Base-by-base conservation (phyloP, 2,329 filamentous ascomycete species). In the Scorias spongiosa region DNA sequence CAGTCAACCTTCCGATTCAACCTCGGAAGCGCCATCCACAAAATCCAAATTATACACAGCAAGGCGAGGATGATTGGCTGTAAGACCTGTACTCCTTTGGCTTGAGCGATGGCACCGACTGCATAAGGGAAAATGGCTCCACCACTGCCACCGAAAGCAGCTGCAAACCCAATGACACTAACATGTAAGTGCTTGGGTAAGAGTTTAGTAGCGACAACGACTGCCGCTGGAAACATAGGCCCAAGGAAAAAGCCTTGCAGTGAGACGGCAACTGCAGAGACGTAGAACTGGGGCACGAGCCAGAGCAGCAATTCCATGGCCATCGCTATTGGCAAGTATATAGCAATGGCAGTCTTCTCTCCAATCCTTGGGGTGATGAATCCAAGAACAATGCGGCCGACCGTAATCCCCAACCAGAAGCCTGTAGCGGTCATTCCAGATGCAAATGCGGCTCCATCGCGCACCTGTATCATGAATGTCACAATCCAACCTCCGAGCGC, bases 391-490 rank as follows among this genome's bases (percentile, higher is more conserved):
- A 91, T 66, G 1, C 86, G 69, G 0, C 86, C 85, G 0, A 85
- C 60, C 0, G 84, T 88, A 49, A 93, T 70, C 0, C 85, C 86
- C 38, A 85, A 72, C 86, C 86, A 93, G 64, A 89, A 93, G 0
- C 84, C 80, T 0, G 84, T 89, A 0, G 78, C 80, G 0, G 76
- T 78, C 65, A 91, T 76, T 2, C 85, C 85, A 29, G 81, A 79
- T 2, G 78, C 71, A 55, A 91, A 89, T 0, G 76, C 66, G 18
- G 68, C 71, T 2, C 79, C 84, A 32, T 80, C 61, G 11, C 87
- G 75, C 18, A 87, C 78, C 15, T 74, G 68, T n/a, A 88, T 76
- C 84, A 93, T 93, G 58, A 93, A 93, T 1, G 80, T 80, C 41
- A 85, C 80, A 49, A 93, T 80, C 84, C 84, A 91, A 12, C 84